A percentile compares a stretch with the other conserved stretches of the same genome.
Evolutionary conservation across 768 basidiomycete species (phyloP).

Genomic region (Serendipita indica): DNA sequence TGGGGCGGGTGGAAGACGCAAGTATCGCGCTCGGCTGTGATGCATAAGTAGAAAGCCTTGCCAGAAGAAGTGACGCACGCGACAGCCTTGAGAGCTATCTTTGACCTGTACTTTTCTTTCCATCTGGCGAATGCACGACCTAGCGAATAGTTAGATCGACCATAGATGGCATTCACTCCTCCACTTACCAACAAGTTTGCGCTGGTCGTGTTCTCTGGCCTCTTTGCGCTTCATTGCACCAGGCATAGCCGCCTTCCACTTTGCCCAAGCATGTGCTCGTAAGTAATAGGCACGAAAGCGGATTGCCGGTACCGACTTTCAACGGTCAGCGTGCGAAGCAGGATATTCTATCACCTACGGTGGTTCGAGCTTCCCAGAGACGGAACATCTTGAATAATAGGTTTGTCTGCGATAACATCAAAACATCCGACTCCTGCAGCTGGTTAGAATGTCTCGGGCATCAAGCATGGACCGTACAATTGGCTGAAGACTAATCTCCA

Average conservation of each 20-base stretch:
- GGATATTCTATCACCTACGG: constrained; percentile 29
- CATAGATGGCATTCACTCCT: background rate
- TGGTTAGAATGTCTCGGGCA: background rate
- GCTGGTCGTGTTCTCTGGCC: constrained; percentile 48
- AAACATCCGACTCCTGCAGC: constrained; percentile 43
- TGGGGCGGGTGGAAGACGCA: constrained; percentile 40
- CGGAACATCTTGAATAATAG: constrained; percentile 51
- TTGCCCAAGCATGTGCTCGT: constrained; percentile 46
- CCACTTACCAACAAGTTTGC: constrained; percentile 41
- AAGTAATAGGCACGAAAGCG: constrained; percentile 49
- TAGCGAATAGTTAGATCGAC: constrained; percentile 19
- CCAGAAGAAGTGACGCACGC: constrained; percentile 41
- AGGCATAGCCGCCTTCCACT: constrained; percentile 59
- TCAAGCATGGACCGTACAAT: constrained; percentile 31
- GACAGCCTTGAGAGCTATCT: constrained; percentile 62
- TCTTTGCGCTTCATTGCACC: constrained; percentile 46
- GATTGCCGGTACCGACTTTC: constrained; percentile 63
- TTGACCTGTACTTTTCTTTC: constrained; percentile 52
- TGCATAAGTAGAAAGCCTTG: constrained; percentile 10
- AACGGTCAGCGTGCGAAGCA: background rate
- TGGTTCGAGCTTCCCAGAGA: constrained; percentile 62
- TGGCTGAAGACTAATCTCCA: constrained; percentile 47
- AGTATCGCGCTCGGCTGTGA: constrained; percentile 61
- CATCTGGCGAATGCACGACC: constrained; percentile 46
- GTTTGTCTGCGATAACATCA: constrained; percentile 43